phyloP scores from a whole-genome alignment of 495 filamentous ascomycete species.

The Lophiostoma macrostomum region DNA sequence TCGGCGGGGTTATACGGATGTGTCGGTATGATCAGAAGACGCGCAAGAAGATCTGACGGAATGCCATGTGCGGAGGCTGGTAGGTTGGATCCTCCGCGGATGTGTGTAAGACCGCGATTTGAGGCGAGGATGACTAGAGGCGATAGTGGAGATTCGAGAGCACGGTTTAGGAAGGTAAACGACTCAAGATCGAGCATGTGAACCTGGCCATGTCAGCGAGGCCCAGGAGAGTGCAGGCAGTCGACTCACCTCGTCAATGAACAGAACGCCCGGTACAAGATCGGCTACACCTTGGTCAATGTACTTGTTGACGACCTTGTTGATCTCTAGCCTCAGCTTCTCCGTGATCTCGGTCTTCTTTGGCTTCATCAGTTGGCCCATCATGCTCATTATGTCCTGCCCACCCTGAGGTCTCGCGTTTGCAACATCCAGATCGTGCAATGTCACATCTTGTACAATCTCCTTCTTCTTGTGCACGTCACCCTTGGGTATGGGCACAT shows the following conservation, averaged over 20 bases:
- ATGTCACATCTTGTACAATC: constrained; percentile 96
- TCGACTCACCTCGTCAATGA: constrained; percentile 87
- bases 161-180: constrained; percentile 98
- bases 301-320: constrained; percentile 97
- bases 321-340: constrained; percentile 91
- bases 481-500: constrained; percentile 96
- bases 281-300: constrained; percentile 98
- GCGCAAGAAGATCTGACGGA: constrained; percentile 85
- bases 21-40: constrained; percentile 93
- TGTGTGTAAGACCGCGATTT: constrained; percentile 86
- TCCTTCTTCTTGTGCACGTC: constrained; percentile 99
- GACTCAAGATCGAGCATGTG: constrained; percentile 99
- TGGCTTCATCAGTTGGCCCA: constrained; percentile 98
- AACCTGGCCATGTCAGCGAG: constrained; percentile 54
- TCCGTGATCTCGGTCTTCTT: constrained; percentile 99
- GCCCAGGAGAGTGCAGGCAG: background rate
- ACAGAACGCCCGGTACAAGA: constrained; percentile 92
- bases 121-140: constrained; percentile 97
- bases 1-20: constrained; percentile 78
- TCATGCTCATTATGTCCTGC: constrained; percentile 99
- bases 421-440: constrained; percentile 94
- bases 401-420: constrained; percentile 93
- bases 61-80: constrained; percentile 78
- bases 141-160: constrained; percentile 86
- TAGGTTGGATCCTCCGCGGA: constrained; percentile 67